Evolutionary conservation across 495 filamentous ascomycete genomes (phyloP), one percentile per base, ranked within the genome.

Genomic region (Aspergillus ostianus): DNA sequence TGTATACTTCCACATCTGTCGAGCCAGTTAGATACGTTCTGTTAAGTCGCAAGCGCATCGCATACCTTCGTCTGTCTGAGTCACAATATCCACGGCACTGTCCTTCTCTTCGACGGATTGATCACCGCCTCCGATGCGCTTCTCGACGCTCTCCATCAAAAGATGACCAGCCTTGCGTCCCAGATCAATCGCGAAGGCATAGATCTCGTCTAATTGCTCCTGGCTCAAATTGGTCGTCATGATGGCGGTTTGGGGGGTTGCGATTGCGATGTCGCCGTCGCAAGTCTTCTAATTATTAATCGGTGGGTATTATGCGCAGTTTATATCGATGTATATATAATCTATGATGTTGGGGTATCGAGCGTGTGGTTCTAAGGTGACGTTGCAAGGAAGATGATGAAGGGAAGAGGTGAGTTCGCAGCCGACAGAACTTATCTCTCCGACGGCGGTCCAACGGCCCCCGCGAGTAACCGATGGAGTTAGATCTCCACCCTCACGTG

Each of bases 51-150:
- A 7, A 1, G 6, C 7, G 8, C 30, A 7, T 7, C 30, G 30
- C 10, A 32, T 64, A 87, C 86, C 85, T 71, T 87, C 82, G 65
- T 89, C 86, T 0, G 84, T 85, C 73, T 89, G 83, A 27, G 87
- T 89, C 32, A 90, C 87, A 53, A 90, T 83, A 67, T 90, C 86
- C 10, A 90, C 87, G 0, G 87, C 77, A 65, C 80, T 88, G 18
- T 87, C 85, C 64, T 90, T 90, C 72, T 79, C 76, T 18, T 72
- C 65, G 23, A 75, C 73, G 8, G 57, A 53, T 50, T 75, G 66
- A 12, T 71, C 60, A 50, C 52, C 59, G 19, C 64, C 64, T 21
- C 62, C 68, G 50, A 73, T 74, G 52, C 80, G 67, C 65, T 79
- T 64, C 73, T 80, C 65, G 56, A 75, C 68, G 68, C 79, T 57